Conservation (phyloP, 176 grass and related monocot species). For the Triticum monococcum region DNA sequence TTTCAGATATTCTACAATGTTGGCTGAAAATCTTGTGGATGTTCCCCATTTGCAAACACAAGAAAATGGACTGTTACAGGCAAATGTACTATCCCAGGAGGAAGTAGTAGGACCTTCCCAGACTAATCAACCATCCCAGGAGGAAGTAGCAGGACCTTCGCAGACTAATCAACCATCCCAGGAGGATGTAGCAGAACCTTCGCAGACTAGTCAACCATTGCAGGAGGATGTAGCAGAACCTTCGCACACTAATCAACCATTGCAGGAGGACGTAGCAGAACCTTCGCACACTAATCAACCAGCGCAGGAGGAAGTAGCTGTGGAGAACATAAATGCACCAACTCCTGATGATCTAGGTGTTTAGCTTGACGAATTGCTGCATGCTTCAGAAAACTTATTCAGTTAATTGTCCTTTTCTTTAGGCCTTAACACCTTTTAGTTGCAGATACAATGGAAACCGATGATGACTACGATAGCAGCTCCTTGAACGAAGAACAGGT, state of each 20-base stretch:
- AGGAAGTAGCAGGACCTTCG: neutral
- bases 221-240: neutral
- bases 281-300: constrained; percentile 24
- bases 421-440: constrained; percentile 26
- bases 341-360: constrained; percentile 44
- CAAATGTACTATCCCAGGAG: constrained; percentile 43
- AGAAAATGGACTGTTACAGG: constrained; percentile 32
- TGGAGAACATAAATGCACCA: constrained; percentile 28
- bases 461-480: constrained; percentile 69
- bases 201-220: neutral
- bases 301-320: constrained; percentile 37
- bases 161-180: neutral
- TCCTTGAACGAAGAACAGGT: constrained; percentile 74
- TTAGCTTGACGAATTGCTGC: constrained; percentile 23
- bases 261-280: constrained; percentile 38
- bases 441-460: constrained; percentile 61
- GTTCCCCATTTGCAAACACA: constrained; percentile 46
- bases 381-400: constrained; percentile 4
- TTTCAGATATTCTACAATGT: constrained; percentile 93
- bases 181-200: neutral
- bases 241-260: constrained; percentile 39
- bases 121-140: neutral
- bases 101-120: constrained; percentile 40
- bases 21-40: constrained; percentile 96
- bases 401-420: neutral